phyloP scores from a whole-genome alignment of 1,284 basidiomycete species.

The Kalmanozyma brasiliensis region DNA sequence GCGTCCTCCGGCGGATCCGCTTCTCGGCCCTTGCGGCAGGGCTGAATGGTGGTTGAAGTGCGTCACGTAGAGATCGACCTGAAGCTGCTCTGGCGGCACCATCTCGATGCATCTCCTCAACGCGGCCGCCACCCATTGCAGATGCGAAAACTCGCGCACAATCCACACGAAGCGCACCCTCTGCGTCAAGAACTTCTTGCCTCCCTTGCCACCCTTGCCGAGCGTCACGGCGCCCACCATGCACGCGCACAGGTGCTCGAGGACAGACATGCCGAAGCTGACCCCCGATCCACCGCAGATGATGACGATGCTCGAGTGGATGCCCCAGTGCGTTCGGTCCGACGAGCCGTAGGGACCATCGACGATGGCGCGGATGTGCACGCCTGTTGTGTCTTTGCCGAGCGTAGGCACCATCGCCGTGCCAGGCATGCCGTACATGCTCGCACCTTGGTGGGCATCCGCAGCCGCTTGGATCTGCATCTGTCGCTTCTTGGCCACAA shows the following conservation, averaged over 20 bases:
- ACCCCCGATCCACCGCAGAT: constrained; percentile 84
- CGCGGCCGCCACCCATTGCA: constrained; percentile 82
- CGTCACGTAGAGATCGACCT: constrained; percentile 81
- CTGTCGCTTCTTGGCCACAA: constrained; percentile 57
- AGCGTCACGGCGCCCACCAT: constrained; percentile 69
- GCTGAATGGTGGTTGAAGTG: constrained; percentile 55
- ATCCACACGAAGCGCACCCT: constrained; percentile 86
- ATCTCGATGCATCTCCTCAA: constrained; percentile 77
- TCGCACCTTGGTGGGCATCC: constrained; percentile 39
- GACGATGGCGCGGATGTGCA: constrained; percentile 76
- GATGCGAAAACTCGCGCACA: constrained; percentile 81
- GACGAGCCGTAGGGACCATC: constrained; percentile 85
- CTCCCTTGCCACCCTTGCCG: constrained; percentile 58
- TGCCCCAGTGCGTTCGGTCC: constrained; percentile 75
- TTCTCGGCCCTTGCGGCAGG: constrained; percentile 7
- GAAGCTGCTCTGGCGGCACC: constrained; percentile 74
- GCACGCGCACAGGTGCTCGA: constrained; percentile 78
- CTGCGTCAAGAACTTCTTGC: constrained; percentile 71
- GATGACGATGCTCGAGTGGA: constrained; percentile 75
- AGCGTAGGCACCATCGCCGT: constrained; percentile 47
- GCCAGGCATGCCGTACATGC: constrained; percentile 45
- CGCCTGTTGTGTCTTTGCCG: constrained; percentile 69
- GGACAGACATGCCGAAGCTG: constrained; percentile 78
- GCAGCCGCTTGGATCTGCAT: constrained; percentile 54
- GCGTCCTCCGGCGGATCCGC: constrained; percentile 7